Percentiles rank a stretch among this genome's conserved stretches.
Conservation (phyloP, 306 rosid genomes). For the Crataegus laevigata region DNA sequence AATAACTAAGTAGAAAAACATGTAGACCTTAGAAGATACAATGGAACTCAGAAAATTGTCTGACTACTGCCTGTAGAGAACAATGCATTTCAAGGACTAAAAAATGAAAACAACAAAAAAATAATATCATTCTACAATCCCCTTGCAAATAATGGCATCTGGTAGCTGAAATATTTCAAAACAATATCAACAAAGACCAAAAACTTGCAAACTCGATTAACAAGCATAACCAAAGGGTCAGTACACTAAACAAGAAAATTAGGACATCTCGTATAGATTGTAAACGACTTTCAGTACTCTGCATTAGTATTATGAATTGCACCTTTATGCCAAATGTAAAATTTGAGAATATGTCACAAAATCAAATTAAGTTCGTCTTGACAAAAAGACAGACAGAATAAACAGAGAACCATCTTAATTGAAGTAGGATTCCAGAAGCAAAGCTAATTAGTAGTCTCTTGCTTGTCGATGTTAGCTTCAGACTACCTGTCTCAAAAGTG, state of each 20-base stretch:
- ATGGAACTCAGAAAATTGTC: background rate
- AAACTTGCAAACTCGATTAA: background rate
- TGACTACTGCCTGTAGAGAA: background rate
- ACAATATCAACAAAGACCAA: background rate
- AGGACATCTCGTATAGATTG: conserved; percentile 8
- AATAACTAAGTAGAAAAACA: background rate
- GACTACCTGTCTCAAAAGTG: conserved; percentile 56
- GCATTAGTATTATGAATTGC: conserved; percentile 15
- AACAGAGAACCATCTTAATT: conserved; percentile 16
- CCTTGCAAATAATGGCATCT: background rate
- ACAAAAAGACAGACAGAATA: conserved; percentile 19
- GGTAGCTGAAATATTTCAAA: conserved; percentile 2
- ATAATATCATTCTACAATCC: background rate
- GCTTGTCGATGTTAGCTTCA: conserved; percentile 59
- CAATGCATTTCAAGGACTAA: background rate
- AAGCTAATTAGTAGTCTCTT: conserved; percentile 34
- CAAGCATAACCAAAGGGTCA: conserved; percentile 7
- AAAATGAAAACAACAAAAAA: background rate
- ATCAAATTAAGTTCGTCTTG: conserved; percentile 11
- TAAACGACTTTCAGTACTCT: conserved; percentile 22
- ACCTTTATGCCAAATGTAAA: conserved; percentile 13
- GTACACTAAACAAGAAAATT: conserved; percentile 16
- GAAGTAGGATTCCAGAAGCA: conserved; percentile 25
- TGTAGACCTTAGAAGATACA: background rate
- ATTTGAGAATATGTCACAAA: conserved; percentile 8